phyloP scores from a whole-genome alignment of 2,329 filamentous ascomycete genomes.

The Phaeosphaeria sp. region DNA sequence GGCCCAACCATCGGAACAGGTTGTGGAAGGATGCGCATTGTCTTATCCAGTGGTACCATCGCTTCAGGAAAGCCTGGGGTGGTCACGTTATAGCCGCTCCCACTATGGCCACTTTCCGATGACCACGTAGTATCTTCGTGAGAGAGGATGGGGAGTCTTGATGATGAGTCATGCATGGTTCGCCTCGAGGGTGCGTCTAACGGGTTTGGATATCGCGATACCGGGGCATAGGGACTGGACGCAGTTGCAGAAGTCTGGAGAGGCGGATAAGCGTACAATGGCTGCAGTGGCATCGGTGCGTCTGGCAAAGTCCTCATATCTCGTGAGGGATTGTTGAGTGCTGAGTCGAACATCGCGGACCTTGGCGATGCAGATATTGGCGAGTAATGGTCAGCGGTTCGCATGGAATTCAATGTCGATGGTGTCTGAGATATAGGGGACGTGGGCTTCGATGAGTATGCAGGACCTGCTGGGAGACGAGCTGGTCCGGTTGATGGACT shows the following conservation, averaged over 20 bases:
- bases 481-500: constrained; percentile 36
- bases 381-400: constrained; percentile 42
- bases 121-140: constrained; percentile 50
- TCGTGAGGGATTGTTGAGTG: constrained; percentile 22
- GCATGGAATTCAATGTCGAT: constrained; percentile 44
- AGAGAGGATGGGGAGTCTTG: constrained; percentile 41
- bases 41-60: constrained; percentile 41
- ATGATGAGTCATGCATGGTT: constrained; percentile 34
- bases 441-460: constrained; percentile 39
- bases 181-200: constrained; percentile 42
- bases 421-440: constrained; percentile 41
- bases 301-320: constrained; percentile 21
- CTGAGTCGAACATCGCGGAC: constrained; percentile 33
- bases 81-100: constrained; percentile 25
- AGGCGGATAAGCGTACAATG: constrained; percentile 22
- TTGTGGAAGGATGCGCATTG: constrained; percentile 46
- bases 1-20: constrained; percentile 41
- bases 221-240: constrained; percentile 23
- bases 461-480: constrained; percentile 32
- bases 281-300: constrained; percentile 7
- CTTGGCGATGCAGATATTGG: constrained; percentile 44
- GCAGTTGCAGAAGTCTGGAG: constrained; percentile 22
- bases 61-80: constrained; percentile 15
- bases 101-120: constrained; percentile 45
- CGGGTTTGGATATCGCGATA: constrained; percentile 32